These are phyloP conservation scores for Calonectria crousiana DNA, from an alignment of 2,329 filamentous ascomycete species.

Conservation along the genomic window DNA sequence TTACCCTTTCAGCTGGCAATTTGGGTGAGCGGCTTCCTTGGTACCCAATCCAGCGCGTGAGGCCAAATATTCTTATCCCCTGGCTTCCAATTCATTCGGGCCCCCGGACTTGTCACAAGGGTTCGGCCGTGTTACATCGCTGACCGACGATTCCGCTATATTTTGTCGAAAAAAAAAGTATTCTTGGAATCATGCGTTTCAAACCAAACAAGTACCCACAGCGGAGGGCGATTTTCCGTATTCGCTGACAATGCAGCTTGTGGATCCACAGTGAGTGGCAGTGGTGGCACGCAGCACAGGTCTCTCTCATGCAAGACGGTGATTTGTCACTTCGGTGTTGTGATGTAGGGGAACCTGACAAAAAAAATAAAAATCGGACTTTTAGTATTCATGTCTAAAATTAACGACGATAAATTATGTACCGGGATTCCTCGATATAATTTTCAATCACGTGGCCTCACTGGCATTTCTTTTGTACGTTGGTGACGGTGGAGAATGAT, in stretches of 20 bases:
- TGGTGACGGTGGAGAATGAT: not conserved
- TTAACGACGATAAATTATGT: not conserved
- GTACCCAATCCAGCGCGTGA: not conserved
- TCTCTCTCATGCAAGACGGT: too few species aligned
- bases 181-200: constrained; percentile 1
- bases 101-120: not conserved
- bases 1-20: constrained; percentile 11
- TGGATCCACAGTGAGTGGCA: not conserved
- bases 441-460: not conserved
- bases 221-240: not conserved
- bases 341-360: not conserved
- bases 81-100: not conserved
- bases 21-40: not conserved
- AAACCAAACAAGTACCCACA: not conserved
- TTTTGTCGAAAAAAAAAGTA: not conserved
- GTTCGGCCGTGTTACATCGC: constrained; percentile 11
- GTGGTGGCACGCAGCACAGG: not conserved
- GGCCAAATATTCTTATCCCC: not conserved
- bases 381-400: not conserved
- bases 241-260: not conserved
- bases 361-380: not conserved
- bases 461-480: not conserved
- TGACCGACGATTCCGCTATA: not conserved
- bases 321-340: not conserved
- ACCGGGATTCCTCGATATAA: not conserved